These are phyloP conservation scores for Vinca major DNA, from an alignment of 305 asterid genomes.

Conservation along the genomic window DNA sequence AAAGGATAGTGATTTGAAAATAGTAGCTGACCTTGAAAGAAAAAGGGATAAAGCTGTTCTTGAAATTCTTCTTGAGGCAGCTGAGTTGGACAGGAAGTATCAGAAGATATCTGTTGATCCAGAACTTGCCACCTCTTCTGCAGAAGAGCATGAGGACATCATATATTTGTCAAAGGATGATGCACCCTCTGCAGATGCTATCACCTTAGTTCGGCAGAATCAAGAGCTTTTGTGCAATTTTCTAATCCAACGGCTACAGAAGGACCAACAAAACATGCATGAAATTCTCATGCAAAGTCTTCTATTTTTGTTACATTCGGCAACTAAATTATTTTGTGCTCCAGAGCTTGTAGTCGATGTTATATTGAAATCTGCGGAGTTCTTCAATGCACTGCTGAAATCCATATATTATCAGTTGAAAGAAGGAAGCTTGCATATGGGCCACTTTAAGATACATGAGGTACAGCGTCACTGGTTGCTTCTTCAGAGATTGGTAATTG, in stretches of 20 bases:
- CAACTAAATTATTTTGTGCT: constrained; percentile 63
- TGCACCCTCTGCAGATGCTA: constrained; percentile 69
- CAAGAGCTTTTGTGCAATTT: constrained; percentile 72
- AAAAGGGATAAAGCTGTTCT: constrained; percentile 89
- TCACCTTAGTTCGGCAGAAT: constrained; percentile 82
- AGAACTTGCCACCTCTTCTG: constrained; percentile 29
- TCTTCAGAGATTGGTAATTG: constrained; percentile 73
- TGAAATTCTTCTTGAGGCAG: constrained; percentile 88
- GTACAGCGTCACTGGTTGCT: constrained; percentile 70
- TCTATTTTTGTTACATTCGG: constrained; percentile 82
- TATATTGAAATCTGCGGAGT: constrained; percentile 63
- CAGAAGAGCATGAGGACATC: constrained; percentile 48
- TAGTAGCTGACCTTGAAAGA: constrained; percentile 72
- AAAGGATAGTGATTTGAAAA: constrained; percentile 49
- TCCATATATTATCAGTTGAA: constrained; percentile 43
- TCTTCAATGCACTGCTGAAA: constrained; percentile 45
- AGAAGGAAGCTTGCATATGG: constrained; percentile 48
- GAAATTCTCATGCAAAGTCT: constrained; percentile 91
- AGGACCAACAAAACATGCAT: constrained; percentile 57
- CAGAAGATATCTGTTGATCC: constrained; percentile 29
- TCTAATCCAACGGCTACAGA: constrained; percentile 50
- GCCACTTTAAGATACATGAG: constrained; percentile 50
- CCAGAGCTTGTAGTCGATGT: constrained; percentile 77
- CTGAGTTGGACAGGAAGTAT: constrained; percentile 62
- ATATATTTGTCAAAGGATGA: constrained; percentile 46